Evolutionary conservation across 208 protist species (phyloP).

Genomic region (Wallacemonas sp.): DNA sequence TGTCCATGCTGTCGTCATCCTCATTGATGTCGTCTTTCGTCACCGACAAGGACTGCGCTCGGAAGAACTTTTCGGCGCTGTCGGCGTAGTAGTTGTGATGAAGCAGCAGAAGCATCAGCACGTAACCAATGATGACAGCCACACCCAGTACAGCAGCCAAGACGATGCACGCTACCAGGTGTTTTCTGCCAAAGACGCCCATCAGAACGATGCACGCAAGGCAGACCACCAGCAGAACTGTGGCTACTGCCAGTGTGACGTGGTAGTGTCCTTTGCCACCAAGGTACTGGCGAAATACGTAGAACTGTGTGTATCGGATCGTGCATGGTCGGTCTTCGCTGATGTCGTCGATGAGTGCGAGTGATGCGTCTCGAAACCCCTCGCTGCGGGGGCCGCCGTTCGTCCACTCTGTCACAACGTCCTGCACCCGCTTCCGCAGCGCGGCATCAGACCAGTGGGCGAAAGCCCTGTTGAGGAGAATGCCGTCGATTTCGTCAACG

Average conservation of each 20-base stretch:
- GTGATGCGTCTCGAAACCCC: constrained; percentile 48
- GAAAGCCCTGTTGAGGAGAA: constrained; percentile 42
- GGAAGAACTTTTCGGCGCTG: constrained; percentile 42
- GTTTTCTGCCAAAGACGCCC: constrained; percentile 21
- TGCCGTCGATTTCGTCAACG: constrained; percentile 38
- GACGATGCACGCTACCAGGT: constrained; percentile 19
- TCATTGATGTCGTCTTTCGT: constrained; percentile 33
- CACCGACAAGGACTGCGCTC: constrained; percentile 28
- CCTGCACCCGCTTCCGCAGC: constrained; percentile 26
- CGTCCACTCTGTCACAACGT: constrained; percentile 46
- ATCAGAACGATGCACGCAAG: constrained; percentile 43
- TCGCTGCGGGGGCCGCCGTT: constrained; percentile 31
- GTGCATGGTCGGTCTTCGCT: constrained; percentile 33
- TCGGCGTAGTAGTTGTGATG: constrained; percentile 69
- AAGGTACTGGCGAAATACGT: constrained; percentile 41
- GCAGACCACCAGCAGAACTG: constrained; percentile 11
- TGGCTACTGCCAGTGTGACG: constrained; percentile 8
- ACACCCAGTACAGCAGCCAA: constrained; percentile 33
- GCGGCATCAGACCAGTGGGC: constrained; percentile 45
- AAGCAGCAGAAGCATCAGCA: constrained; percentile 29
- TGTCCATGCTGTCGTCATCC: constrained; percentile 9
- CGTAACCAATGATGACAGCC: constrained; percentile 19
- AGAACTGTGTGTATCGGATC: constrained; percentile 42
- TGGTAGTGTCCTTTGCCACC: constrained; percentile 20
- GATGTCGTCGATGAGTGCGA: constrained; percentile 46